Conservation (phyloP, 2,329 filamentous ascomycete genomes). For the Penicillium sp. region DNA sequence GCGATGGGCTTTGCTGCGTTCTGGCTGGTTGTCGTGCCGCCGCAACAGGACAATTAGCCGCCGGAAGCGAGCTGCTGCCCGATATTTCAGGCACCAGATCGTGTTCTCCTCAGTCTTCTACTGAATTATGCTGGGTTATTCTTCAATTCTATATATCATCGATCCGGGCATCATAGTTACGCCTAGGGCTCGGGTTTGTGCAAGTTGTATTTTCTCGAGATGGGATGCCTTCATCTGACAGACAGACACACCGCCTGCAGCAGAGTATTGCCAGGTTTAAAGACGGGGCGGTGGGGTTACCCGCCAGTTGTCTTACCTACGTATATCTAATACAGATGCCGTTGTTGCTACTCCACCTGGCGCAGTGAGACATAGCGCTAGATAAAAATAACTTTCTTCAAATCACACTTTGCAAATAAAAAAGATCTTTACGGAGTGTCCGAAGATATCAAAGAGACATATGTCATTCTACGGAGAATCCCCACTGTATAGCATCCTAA, state of each 20-base stretch:
- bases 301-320: not conserved
- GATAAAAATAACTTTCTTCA: slow-evolving; percentile 1
- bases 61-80: slow-evolving; percentile 38
- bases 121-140: not conserved
- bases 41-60: slow-evolving; percentile 40
- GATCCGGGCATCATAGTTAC: not conserved
- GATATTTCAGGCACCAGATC: slow-evolving; percentile 13
- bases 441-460: not conserved
- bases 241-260: not conserved
- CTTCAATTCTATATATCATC: not conserved
- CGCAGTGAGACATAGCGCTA: slow-evolving; percentile 2
- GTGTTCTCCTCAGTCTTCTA: not conserved
- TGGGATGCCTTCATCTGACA: not conserved
- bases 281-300: not conserved
- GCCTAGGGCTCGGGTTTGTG: not conserved
- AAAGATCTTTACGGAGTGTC: not conserved
- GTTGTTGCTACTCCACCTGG: not conserved
- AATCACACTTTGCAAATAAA: not conserved
- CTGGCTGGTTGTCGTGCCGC: slow-evolving; percentile 41
- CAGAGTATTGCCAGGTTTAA: not conserved
- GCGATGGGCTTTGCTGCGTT: slow-evolving; percentile 36
- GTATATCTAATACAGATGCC: not conserved
- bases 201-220: not conserved
- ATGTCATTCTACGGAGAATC: slow-evolving; percentile 2
- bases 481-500: slow-evolving; percentile 1